phyloP scores from a whole-genome alignment of 257 asterid genomes.

The Schizonepeta tenuifolia region DNA sequence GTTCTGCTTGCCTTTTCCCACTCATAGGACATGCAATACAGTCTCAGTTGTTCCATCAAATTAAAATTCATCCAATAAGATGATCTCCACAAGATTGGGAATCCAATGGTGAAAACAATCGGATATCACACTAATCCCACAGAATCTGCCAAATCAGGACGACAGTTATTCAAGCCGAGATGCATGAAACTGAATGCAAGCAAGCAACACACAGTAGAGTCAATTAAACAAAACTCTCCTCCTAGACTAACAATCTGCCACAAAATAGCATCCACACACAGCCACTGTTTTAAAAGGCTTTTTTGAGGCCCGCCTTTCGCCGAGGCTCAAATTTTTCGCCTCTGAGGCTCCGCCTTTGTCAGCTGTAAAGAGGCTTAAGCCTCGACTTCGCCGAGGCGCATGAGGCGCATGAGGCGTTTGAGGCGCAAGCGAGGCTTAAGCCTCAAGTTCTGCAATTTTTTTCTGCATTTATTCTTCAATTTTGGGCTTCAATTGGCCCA shows the following conservation, averaged over 20 bases:
- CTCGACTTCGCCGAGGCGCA: no score
- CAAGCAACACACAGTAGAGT: slow-evolving; percentile 2
- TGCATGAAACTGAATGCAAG: slow-evolving; percentile 8
- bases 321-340: no score
- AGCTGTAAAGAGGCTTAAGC: no score
- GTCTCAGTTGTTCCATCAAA: neutral
- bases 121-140: neutral
- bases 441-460: no score
- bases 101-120: slow-evolving; percentile 1
- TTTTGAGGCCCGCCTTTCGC: no score
- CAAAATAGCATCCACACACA: neutral
- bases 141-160: slow-evolving; percentile 11
- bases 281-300: no score
- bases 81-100: neutral
- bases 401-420: no score
- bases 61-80: neutral
- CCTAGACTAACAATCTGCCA: neutral
- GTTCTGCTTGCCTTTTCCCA: neutral
- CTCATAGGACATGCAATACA: neutral
- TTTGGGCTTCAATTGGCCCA: no score
- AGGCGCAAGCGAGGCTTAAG: no score
- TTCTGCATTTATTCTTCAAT: no score
- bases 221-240: neutral
- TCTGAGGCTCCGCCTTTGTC: no score
- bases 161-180: slow-evolving; percentile 1